Evolutionary conservation across 148 eudicot genomes (phyloP).

Genomic region (Spergularia marina): DNA sequence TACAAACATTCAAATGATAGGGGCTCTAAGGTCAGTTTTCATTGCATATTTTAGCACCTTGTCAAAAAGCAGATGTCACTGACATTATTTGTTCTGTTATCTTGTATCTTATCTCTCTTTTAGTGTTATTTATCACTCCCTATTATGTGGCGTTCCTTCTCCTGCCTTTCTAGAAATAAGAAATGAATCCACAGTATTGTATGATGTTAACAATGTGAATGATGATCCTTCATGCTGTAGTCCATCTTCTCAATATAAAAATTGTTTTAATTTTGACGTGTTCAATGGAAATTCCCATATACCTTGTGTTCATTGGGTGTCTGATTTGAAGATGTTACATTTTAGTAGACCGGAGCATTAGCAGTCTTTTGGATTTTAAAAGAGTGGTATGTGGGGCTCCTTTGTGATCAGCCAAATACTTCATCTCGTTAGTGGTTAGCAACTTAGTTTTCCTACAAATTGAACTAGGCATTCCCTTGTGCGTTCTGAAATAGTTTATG

Average conservation of each 20-base stretch:
- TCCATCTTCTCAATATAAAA: not conserved
- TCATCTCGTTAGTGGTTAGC: not conserved
- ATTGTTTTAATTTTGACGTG: not conserved
- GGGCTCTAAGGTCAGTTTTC: constrained; percentile 70
- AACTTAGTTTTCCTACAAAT: not conserved
- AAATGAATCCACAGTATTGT: not conserved
- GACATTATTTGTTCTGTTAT: not conserved
- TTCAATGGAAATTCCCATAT: not conserved
- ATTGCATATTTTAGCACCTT: not conserved
- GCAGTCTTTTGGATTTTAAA: not conserved
- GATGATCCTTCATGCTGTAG: not conserved
- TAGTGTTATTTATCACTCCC: not conserved
- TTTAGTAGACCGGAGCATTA: not conserved
- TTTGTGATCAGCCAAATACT: not conserved
- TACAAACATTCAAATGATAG: constrained; percentile 96
- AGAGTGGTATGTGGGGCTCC: not conserved
- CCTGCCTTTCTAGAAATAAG: not conserved
- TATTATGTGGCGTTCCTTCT: not conserved
- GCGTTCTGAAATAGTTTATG: not conserved
- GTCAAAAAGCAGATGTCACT: not conserved
- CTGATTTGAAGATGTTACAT: constrained; percentile 2
- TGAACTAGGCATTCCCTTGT: not conserved
- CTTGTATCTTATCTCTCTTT: not conserved
- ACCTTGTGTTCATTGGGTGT: not conserved
- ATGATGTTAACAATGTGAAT: not conserved